Conservation (phyloP, 345 rosid genomes). For the Populus ilicifolia region DNA sequence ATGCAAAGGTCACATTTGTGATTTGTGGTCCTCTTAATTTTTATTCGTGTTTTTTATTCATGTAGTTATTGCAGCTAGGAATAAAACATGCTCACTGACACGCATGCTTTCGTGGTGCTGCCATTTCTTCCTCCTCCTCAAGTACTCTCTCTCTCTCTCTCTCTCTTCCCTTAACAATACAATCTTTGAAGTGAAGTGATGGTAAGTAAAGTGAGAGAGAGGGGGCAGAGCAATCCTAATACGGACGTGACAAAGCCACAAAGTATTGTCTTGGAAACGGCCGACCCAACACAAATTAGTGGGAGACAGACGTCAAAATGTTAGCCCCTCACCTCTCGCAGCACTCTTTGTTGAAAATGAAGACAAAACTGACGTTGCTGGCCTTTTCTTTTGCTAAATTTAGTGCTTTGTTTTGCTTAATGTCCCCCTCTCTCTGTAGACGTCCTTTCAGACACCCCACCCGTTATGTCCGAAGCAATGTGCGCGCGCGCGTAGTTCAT, state of each 20-base stretch:
- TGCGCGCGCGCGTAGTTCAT: constrained; percentile 19
- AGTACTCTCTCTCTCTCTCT: no score
- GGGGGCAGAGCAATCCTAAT: background rate
- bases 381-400: constrained; percentile 19
- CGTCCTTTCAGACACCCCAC: background rate
- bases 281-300: constrained; percentile 40
- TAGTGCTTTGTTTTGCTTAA: constrained; percentile 1
- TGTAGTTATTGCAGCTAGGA: no score
- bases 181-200: background rate
- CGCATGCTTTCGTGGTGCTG: no score
- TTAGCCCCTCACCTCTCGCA: background rate
- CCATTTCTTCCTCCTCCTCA: no score
- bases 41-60: background rate
- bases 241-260: constrained; percentile 26
- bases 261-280: constrained; percentile 30
- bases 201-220: background rate
- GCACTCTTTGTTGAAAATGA: background rate
- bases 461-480: background rate
- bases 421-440: background rate
- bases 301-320: constrained; percentile 40
- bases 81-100: no score
- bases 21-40: background rate
- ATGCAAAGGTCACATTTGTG: background rate
- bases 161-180: no score
- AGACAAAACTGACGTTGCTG: constrained; percentile 31